Conservation (phyloP, 192 early-diverging fungal genomes). For the Podila horticola region DNA sequence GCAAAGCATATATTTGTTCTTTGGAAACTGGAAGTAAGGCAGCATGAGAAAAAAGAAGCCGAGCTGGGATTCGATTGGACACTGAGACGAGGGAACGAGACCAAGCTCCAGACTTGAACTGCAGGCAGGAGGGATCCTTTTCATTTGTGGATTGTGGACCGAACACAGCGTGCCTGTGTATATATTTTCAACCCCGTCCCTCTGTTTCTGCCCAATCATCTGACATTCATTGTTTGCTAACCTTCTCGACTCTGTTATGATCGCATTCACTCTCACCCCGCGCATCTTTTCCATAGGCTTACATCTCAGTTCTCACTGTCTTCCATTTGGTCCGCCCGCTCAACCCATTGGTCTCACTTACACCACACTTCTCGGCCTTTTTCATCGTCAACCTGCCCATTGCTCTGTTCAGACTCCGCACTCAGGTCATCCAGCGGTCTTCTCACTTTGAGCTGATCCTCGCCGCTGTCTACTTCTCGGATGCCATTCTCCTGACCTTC, state of each 20-base stretch:
- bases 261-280: not conserved
- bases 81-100: no score
- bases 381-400: conserved; percentile 47
- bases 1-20: no score
- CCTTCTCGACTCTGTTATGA: not conserved
- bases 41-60: no score
- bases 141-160: no score
- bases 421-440: conserved; percentile 33
- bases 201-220: not conserved
- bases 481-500: conserved; percentile 29
- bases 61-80: no score
- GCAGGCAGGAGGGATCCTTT: no score
- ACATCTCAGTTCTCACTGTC: conserved; percentile 30
- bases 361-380: conserved; percentile 39
- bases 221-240: not conserved
- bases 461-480: conserved; percentile 34
- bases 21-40: no score
- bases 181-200: not conserved
- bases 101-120: no score
- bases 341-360: conserved; percentile 47
- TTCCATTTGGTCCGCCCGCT: conserved; percentile 39
- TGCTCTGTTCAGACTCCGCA: conserved; percentile 41
- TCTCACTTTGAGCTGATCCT: conserved; percentile 33
- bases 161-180: no score
- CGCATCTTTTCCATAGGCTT: conserved; percentile 6